These are phyloP conservation scores for Schizophyllum commune DNA, from an alignment of 1,284 basidiomycete genomes.

Conservation along the genomic window DNA sequence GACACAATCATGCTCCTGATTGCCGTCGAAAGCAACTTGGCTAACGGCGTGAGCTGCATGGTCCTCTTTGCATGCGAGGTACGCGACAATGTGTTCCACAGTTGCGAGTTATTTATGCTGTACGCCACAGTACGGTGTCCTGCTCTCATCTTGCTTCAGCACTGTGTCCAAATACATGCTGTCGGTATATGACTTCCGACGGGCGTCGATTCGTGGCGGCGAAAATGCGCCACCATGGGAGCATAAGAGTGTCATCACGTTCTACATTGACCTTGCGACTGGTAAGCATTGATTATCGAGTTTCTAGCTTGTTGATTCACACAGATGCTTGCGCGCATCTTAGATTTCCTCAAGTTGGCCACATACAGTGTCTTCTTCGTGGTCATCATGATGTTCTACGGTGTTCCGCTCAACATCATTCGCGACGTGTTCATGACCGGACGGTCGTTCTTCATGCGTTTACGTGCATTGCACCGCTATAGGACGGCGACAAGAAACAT, in stretches of 20 bases:
- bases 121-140: conserved; percentile 71
- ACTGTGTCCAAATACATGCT: conserved; percentile 83
- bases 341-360: conserved; percentile 89
- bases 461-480: conserved; percentile 86
- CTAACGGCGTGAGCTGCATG: conserved; percentile 80
- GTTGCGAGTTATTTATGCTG: conserved; percentile 8
- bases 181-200: conserved; percentile 74
- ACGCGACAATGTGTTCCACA: conserved; percentile 17
- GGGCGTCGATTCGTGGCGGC: conserved; percentile 69
- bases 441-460: conserved; percentile 81
- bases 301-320: conserved; percentile 2
- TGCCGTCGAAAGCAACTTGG: conserved; percentile 71
- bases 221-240: conserved; percentile 93
- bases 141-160: conserved; percentile 77
- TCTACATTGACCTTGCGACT: conserved; percentile 91
- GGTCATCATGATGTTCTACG: conserved; percentile 89
- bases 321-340: conserved; percentile 3
- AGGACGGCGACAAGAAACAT: conserved; percentile 93
- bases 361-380: conserved; percentile 93
- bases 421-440: conserved; percentile 96
- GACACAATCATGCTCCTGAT: conserved; percentile 72
- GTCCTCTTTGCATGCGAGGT: conserved; percentile 95
- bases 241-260: conserved; percentile 94
- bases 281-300: no score
- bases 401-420: conserved; percentile 94